Base-by-base conservation (phyloP, 371 early-diverging fungal species). In the Mucor racemosus region DNA sequence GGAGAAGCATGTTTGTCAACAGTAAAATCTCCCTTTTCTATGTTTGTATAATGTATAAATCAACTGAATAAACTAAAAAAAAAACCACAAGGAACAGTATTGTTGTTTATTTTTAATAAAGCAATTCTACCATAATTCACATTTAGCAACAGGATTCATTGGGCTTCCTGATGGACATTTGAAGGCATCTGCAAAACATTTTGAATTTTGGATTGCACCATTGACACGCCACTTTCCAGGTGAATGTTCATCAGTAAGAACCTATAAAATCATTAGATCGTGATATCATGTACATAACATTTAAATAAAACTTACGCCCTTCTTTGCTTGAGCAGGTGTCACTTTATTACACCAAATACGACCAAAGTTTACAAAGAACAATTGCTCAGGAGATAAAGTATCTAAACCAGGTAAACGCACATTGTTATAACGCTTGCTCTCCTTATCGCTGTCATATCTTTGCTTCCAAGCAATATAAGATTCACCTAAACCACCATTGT, bases 131-230 rank as follows among this genome's bases (percentile, higher is more conserved):
- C 86, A 84, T 10, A 86, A 58, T 36, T 76, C 69, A 61, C 86
- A 86, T 63, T 86, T 84, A 7, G 79, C 67, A 17, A 44, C 59
- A 15, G 88, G 87, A 38, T 88, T 88, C 86, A 88, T 86, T 2
- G 76, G 78, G 9, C 77, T 72, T 19, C 76, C 77, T 17, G 69
- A 71, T 26, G 80, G 76, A 59, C 92, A 93, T 9, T 82, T 72
- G 76, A 86, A 93, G 4, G 82, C 88, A 13, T 85, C 60, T 3
- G 88, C 79, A 77, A 93, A 93, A n/a, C 80, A 68, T 9, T 64
- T 59, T 0, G 87, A 85, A 62, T 92, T 91, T 55, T 81, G 81
- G 15, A 89, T 63, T 7, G 79, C 87, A 19, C 88, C 92, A 59
- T 85, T 89, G 40, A 90, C 86, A 55, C 92, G 85, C 69, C 76